phyloP scores from a whole-genome alignment of 495 filamentous ascomycete genomes.

The Acidiella bohemica region DNA sequence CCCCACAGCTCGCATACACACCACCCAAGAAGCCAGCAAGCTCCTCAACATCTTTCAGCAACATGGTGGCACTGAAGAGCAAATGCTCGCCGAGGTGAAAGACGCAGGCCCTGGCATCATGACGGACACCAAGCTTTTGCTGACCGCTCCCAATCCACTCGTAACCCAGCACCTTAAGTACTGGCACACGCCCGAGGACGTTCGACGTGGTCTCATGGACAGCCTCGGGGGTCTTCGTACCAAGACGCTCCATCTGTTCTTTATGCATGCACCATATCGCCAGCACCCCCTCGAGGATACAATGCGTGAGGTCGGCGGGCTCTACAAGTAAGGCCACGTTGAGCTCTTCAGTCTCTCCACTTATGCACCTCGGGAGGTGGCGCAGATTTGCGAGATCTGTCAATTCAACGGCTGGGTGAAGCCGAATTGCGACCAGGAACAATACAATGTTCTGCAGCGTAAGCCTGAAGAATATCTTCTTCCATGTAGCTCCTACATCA shows the following conservation, averaged over 20 bases:
- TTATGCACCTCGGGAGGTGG: slow-evolving; percentile 30
- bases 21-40: background rate
- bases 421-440: slow-evolving; percentile 41
- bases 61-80: slow-evolving; percentile 34
- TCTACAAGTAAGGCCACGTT: slow-evolving; percentile 36
- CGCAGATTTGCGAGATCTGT: background rate
- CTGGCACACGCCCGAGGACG: slow-evolving; percentile 28
- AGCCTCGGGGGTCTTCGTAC: slow-evolving; percentile 33
- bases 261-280: slow-evolving; percentile 39
- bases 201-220: slow-evolving; percentile 21
- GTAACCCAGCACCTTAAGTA: slow-evolving; percentile 12
- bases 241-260: slow-evolving; percentile 36
- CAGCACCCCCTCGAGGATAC: slow-evolving; percentile 36
- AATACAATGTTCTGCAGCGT: slow-evolving; percentile 48
- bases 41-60: slow-evolving; percentile 18
- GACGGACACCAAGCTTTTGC: background rate
- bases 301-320: slow-evolving; percentile 33
- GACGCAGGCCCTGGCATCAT: slow-evolving; percentile 21
- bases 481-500: too few relatives aligned
- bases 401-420: background rate
- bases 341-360: slow-evolving; percentile 36
- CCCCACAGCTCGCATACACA: background rate
- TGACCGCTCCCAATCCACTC: background rate
- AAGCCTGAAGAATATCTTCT: slow-evolving; percentile 37
- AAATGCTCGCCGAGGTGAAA: slow-evolving; percentile 32